Conservation (phyloP, 1,139 yeast genomes). For the Blastobotrys illinoisensis region DNA sequence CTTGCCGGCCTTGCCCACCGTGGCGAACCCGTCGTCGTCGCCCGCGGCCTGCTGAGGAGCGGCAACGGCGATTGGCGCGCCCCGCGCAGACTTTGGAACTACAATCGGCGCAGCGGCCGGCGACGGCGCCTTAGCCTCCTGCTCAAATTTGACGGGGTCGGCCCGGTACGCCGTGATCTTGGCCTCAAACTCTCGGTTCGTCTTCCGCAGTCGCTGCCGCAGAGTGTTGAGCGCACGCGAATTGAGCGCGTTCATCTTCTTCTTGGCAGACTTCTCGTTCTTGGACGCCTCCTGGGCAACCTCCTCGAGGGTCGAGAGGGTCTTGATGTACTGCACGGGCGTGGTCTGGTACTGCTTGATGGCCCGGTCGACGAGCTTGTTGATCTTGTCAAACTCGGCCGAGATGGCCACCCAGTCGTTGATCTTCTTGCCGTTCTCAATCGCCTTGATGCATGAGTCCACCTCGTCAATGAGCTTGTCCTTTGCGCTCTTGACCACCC, state of each 20-base stretch:
- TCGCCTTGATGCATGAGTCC: constrained; percentile 57
- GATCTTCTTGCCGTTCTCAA: constrained; percentile 64
- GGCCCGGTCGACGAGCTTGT: constrained; percentile 60
- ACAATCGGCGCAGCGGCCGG: constrained; percentile 7
- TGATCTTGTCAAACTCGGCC: constrained; percentile 69
- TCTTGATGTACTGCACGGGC: constrained; percentile 67
- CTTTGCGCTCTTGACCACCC: constrained; percentile 88
- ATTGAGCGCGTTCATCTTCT: constrained; percentile 75
- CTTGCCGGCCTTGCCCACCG: constrained; percentile 40
- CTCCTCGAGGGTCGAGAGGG: constrained; percentile 69
- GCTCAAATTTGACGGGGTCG: constrained; percentile 69
- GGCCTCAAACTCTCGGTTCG: constrained; percentile 58
- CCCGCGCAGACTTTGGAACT: constrained; percentile 2
- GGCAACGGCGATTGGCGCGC: background rate
- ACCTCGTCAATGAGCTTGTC: constrained; percentile 89
- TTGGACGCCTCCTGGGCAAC: constrained; percentile 52
- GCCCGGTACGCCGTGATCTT: constrained; percentile 57
- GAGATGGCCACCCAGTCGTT: constrained; percentile 79
- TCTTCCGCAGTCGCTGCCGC: constrained; percentile 84
- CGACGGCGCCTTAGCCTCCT: constrained; percentile 27
- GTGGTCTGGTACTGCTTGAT: constrained; percentile 65
- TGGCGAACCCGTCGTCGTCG: constrained; percentile 37
- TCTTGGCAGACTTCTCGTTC: constrained; percentile 53
- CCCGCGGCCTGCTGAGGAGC: constrained; percentile 23
- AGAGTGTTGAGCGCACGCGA: constrained; percentile 84